A percentile compares a stretch with the other conserved stretches of the same genome.
Evolutionary conservation across 495 filamentous ascomycete genomes (phyloP).

Genomic region (Acidiella bohemica): DNA sequence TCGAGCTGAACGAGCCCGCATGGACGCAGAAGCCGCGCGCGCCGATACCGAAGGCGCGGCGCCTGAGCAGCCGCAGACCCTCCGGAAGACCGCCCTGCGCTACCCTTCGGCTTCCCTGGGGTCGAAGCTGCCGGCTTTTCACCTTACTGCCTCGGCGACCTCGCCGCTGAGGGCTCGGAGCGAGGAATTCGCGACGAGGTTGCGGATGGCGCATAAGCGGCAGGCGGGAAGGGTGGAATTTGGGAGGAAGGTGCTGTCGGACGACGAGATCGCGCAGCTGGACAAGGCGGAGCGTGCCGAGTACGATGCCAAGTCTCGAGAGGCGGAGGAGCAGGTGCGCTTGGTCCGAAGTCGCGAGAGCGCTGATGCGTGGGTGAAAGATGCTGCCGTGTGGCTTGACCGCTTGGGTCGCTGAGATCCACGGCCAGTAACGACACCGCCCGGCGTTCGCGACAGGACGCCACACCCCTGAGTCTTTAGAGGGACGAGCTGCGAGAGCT

Average conservation of each 20-base stretch:
- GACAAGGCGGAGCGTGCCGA: slow-evolving; percentile 1
- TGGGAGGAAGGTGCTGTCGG: slow-evolving; percentile 13
- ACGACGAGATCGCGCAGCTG: slow-evolving; percentile 9
- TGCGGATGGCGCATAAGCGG: slow-evolving; percentile 6
- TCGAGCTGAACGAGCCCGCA: no score
- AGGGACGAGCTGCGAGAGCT: no score
- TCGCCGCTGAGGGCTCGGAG: slow-evolving; percentile 4
- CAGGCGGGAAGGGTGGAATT: slow-evolving; percentile 9
- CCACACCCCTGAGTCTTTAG: no score
- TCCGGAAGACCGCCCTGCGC: neutral
- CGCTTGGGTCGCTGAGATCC: no score
- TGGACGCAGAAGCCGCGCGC: slow-evolving; percentile 2
- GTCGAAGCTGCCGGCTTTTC: slow-evolving; percentile 6
- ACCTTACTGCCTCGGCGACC: neutral
- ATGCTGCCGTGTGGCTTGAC: no score
- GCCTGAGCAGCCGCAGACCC: neutral
- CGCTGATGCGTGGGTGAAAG: no score
- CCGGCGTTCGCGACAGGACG: no score
- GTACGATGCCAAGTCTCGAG: neutral
- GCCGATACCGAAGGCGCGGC: neutral
- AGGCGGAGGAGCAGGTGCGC: no score
- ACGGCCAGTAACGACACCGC: no score
- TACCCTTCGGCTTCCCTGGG: slow-evolving; percentile 10
- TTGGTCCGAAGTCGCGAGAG: no score
- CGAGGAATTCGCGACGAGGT: slow-evolving; percentile 3